These are phyloP conservation scores for Thamnidium elegans DNA, from an alignment of 192 early-diverging fungal genomes.

Conservation along the genomic window DNA sequence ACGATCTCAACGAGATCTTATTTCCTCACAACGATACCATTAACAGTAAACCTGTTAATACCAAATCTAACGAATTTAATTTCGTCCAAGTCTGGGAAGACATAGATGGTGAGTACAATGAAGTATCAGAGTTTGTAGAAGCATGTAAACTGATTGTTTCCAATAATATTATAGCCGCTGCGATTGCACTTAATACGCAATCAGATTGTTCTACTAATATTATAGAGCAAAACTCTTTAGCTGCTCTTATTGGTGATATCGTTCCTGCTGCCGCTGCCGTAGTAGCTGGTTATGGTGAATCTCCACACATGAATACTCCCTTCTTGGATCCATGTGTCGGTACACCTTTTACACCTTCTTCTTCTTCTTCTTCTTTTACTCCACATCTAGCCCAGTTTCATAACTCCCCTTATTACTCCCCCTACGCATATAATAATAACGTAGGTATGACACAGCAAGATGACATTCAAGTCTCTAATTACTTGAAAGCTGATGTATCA, in stretches of 20 bases:
- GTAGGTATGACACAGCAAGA: not conserved
- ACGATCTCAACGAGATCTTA: slow-evolving; percentile 3
- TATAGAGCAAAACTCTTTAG: not conserved
- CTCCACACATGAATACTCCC: slow-evolving; percentile 4
- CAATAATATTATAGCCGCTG: not conserved
- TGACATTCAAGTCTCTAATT: slow-evolving; percentile 1
- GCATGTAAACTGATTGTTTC: slow-evolving; percentile 7
- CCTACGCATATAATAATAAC: not conserved
- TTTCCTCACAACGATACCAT: not conserved
- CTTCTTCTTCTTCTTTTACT: not conserved
- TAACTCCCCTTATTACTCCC: not conserved
- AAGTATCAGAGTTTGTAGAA: not conserved
- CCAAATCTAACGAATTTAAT: not conserved
- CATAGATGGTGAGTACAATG: not conserved
- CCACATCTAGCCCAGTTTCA: slow-evolving; percentile 12
- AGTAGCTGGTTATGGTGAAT: not conserved
- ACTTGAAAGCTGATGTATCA: not conserved
- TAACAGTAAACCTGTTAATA: no score
- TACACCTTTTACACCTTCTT: slow-evolving; percentile 8
- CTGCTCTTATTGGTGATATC: not conserved
- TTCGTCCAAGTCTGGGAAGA: slow-evolving; percentile 6
- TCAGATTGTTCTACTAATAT: not conserved
- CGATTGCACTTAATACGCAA: not conserved
- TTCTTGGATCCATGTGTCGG: slow-evolving; percentile 1
- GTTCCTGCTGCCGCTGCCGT: slow-evolving; percentile 1